Evolutionary conservation across 202 grass and related monocot species (phyloP).

Genomic region (Carex sylvatica): DNA sequence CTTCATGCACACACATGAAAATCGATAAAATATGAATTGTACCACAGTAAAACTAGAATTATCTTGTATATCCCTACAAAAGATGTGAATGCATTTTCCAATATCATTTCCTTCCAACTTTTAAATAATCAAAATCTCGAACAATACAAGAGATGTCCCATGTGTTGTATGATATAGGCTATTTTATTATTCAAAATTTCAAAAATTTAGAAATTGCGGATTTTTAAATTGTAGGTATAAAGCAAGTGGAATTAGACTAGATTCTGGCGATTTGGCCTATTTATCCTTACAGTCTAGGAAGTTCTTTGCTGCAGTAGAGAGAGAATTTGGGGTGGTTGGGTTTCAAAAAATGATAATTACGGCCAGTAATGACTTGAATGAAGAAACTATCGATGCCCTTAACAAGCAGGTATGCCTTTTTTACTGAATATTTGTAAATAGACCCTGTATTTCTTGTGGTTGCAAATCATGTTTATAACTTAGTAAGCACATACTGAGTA

Average conservation of each 20-base stretch:
- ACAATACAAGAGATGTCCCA: neutral
- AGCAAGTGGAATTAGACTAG: conserved; percentile 86
- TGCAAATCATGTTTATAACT: neutral
- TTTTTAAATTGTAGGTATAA: conserved; percentile 54
- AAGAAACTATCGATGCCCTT: conserved; percentile 98
- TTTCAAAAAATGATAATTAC: conserved; percentile 77
- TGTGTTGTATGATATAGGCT: neutral
- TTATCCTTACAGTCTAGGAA: conserved; percentile 63
- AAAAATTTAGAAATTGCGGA: neutral
- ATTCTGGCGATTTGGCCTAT: conserved; percentile 95
- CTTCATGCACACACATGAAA: neutral
- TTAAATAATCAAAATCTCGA: conserved; percentile 2
- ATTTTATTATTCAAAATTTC: neutral
- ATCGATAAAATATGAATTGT: neutral
- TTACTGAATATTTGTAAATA: conserved; percentile 1
- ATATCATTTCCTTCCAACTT: conserved; percentile 3
- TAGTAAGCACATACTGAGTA: neutral
- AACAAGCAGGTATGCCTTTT: conserved; percentile 84
- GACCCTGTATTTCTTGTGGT: conserved; percentile 2
- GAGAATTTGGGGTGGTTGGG: conserved; percentile 61
- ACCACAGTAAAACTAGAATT: neutral
- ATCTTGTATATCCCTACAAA: neutral
- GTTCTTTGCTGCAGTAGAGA: conserved; percentile 67
- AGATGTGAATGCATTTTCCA: neutral
- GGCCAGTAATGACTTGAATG: conserved; percentile 95